Conservation (phyloP, 352 stramenopile genomes). For the Phytophthora cryptogea region DNA sequence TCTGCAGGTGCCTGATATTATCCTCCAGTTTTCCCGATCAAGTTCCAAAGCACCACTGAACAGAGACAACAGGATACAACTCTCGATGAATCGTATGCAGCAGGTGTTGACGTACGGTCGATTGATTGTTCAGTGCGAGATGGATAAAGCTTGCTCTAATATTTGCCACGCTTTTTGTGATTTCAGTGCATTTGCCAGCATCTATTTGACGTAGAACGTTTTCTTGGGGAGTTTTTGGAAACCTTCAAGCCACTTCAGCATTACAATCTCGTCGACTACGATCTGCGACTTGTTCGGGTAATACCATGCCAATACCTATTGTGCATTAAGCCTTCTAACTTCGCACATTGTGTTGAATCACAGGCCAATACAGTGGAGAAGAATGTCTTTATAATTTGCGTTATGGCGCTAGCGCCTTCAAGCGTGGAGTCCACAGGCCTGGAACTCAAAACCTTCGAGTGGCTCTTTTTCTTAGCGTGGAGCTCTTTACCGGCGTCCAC, state of each 20-base stretch:
- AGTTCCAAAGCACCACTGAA: constrained; percentile 22
- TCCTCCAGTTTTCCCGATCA: constrained; percentile 44
- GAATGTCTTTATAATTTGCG: constrained; percentile 53
- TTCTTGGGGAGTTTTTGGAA: constrained; percentile 53
- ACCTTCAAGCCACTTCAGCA: constrained; percentile 43
- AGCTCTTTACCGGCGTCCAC: constrained; percentile 47
- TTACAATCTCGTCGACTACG: constrained; percentile 66
- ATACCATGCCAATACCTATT: not conserved
- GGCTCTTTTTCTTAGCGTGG: constrained; percentile 51
- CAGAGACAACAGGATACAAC: not conserved
- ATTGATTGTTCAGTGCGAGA: not conserved
- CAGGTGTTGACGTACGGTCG: constrained; percentile 25
- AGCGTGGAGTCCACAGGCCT: not conserved
- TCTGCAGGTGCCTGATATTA: constrained; percentile 46
- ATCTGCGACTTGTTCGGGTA: constrained; percentile 58
- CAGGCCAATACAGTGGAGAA: constrained; percentile 37
- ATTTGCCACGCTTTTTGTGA: constrained; percentile 2
- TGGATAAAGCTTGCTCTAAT: not conserved
- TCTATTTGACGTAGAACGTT: constrained; percentile 61
- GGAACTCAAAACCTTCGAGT: constrained; percentile 21
- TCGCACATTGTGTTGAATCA: not conserved
- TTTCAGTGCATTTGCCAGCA: constrained; percentile 47
- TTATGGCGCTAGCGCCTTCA: constrained; percentile 40
- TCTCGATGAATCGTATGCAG: constrained; percentile 1
- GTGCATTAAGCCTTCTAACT: not conserved